phyloP scores from a whole-genome alignment of 1,139 yeast species.

The Saccharomycopsis phalli region DNA sequence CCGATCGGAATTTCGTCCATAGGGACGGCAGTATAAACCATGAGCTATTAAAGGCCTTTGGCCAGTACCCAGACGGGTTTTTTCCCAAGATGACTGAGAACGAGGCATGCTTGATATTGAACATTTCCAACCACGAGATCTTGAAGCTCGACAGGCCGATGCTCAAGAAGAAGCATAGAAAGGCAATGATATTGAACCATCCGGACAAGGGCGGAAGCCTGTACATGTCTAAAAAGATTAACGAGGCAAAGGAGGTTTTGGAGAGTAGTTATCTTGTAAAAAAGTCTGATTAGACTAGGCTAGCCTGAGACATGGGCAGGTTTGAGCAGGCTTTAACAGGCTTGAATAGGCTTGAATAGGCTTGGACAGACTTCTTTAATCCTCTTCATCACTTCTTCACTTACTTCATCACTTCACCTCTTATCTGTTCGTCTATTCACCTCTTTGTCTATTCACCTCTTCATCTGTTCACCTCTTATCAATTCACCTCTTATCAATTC shows the following conservation, averaged over 20 bases:
- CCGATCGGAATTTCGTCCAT: constrained; percentile 20
- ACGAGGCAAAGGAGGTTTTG: constrained; percentile 62
- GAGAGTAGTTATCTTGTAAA: constrained; percentile 40
- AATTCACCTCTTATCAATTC: too few species aligned
- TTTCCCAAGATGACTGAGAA: constrained; percentile 45
- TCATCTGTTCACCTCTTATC: too few species aligned
- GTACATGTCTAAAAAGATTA: constrained; percentile 63
- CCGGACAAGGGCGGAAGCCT: constrained; percentile 75
- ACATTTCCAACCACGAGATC: constrained; percentile 46
- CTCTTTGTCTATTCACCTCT: too few species aligned
- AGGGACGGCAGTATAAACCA: constrained; percentile 21
- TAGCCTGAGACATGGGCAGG: too few species aligned
- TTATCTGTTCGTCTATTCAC: too few species aligned
- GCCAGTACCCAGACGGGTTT: constrained; percentile 44
- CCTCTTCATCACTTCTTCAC: too few species aligned
- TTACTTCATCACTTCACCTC: too few species aligned
- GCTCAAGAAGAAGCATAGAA: constrained; percentile 49
- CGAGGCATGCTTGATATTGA: constrained; percentile 49
- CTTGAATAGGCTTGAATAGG: too few species aligned
- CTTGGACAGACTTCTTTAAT: too few species aligned
- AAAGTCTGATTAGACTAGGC: too few species aligned
- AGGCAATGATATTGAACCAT: constrained; percentile 59
- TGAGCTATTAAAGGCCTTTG: constrained; percentile 28
- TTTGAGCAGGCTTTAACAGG: too few species aligned
- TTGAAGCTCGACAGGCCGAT: constrained; percentile 34